Conservation (phyloP, 805 yeast genomes). For the Candida incommunis region DNA sequence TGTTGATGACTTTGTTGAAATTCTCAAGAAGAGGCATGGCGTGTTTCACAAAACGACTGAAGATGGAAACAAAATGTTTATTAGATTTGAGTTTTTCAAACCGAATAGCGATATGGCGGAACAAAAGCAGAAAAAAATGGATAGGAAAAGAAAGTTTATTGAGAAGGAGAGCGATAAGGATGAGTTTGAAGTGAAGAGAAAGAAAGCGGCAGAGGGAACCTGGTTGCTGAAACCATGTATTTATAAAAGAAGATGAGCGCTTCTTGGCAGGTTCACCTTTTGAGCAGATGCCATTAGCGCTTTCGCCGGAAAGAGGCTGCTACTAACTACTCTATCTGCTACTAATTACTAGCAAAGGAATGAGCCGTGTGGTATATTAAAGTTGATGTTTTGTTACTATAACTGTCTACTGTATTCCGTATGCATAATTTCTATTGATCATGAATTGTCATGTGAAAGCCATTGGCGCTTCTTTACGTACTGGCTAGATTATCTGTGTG, state of each 20-base stretch:
- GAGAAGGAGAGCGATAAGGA: constrained; percentile 57
- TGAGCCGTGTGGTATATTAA: no score
- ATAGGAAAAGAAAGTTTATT: constrained; percentile 31
- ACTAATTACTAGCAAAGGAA: no score
- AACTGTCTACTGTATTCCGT: no score
- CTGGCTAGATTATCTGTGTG: no score
- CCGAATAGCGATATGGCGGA: constrained; percentile 58
- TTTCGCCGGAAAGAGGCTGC: no score
- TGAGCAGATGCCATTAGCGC: no score
- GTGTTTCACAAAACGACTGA: constrained; percentile 84
- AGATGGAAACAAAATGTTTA: constrained; percentile 81
- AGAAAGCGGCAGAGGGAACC: constrained; percentile 53
- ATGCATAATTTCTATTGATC: no score
- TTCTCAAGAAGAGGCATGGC: constrained; percentile 56
- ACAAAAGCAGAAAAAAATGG: constrained; percentile 32
- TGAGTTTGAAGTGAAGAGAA: constrained; percentile 40
- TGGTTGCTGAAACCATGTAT: constrained; percentile 94
- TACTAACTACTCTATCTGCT: no score
- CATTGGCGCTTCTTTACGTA: no score
- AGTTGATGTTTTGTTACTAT: no score
- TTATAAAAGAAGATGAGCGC: constrained; percentile 85
- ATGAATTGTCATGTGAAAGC: no score
- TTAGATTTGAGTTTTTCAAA: constrained; percentile 86
- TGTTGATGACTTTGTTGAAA: constrained; percentile 60
- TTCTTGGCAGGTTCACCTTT: no score